Conservation (phyloP, 371 early-diverging fungal genomes). For the Rhizopus delemar region DNA sequence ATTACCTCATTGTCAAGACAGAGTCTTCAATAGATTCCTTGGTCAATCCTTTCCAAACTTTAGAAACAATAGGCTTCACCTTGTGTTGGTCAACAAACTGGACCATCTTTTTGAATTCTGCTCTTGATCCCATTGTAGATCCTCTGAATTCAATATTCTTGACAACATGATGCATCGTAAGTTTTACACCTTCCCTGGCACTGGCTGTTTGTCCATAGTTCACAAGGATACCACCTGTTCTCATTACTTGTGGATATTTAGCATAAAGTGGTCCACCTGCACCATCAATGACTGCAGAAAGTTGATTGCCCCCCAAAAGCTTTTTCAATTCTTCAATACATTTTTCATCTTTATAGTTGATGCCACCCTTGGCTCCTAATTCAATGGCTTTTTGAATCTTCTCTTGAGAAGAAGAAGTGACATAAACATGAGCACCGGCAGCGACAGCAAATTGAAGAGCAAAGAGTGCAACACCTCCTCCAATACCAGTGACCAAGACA, state of each 20-base stretch:
- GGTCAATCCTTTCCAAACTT: constrained; percentile 57
- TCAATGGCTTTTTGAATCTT: constrained; percentile 64
- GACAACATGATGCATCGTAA: constrained; percentile 51
- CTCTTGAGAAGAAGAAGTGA: constrained; percentile 65
- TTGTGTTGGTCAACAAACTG: constrained; percentile 58
- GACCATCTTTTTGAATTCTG: constrained; percentile 64
- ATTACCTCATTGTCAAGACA: constrained; percentile 55
- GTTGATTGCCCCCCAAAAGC: constrained; percentile 32
- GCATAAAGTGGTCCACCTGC: constrained; percentile 61
- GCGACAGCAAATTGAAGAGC: constrained; percentile 70
- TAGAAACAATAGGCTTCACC: constrained; percentile 63
- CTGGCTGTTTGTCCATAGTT: constrained; percentile 66
- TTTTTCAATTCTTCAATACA: constrained; percentile 52
- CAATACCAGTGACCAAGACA: constrained; percentile 73
- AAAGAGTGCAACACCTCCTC: constrained; percentile 73
- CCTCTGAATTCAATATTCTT: constrained; percentile 64
- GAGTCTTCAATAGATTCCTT: constrained; percentile 48
- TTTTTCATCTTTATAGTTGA: constrained; percentile 65
- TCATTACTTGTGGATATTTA: constrained; percentile 42
- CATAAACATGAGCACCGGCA: constrained; percentile 71
- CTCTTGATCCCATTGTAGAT: constrained; percentile 68
- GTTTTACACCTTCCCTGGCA: constrained; percentile 38
- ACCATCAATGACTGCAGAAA: constrained; percentile 69
- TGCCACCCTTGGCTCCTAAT: constrained; percentile 72
- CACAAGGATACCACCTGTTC: constrained; percentile 58